Conservation (phyloP, 495 filamentous ascomycete genomes). For the Barbatosphaeria neglecta region DNA sequence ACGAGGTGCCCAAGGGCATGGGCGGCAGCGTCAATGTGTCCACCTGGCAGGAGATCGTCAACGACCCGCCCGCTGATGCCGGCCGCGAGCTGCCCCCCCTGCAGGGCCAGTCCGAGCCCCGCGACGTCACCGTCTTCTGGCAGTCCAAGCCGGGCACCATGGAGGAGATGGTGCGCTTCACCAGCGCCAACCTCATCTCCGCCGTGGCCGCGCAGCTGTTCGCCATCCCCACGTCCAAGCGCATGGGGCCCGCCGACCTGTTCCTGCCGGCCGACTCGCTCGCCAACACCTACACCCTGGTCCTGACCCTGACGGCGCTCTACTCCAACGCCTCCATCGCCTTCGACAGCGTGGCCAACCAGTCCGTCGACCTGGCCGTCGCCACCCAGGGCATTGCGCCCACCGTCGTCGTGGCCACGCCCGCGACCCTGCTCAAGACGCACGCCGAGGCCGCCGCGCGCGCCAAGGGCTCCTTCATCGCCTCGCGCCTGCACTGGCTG, state of each 20-base stretch:
- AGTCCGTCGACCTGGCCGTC: conserved; percentile 53
- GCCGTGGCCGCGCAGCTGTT: conserved; percentile 68
- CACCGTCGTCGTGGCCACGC: conserved; percentile 71
- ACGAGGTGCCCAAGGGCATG: conserved; percentile 65
- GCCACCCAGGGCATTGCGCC: conserved; percentile 65
- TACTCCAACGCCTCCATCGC: conserved; percentile 76
- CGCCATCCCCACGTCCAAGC: conserved; percentile 59
- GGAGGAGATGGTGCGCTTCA: conserved; percentile 66
- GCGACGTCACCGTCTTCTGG: conserved; percentile 52
- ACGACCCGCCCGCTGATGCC: conserved; percentile 40
- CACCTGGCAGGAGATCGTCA: conserved; percentile 79
- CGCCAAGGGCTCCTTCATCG: conserved; percentile 35
- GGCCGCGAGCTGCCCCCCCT: conserved; percentile 32
- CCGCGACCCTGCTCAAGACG: conserved; percentile 56
- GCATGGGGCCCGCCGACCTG: conserved; percentile 60
- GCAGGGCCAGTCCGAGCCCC: conserved; percentile 33
- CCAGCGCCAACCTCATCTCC: conserved; percentile 66
- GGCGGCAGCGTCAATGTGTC: conserved; percentile 61
- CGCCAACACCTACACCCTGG: conserved; percentile 64
- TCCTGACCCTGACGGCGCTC: conserved; percentile 70
- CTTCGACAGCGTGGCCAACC: conserved; percentile 73
- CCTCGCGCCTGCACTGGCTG: conserved; percentile 46
- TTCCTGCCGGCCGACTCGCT: conserved; percentile 84
- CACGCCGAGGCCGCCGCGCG: conserved; percentile 40
- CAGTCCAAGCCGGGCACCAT: conserved; percentile 33